Evolutionary conservation across 331 rosid genomes (phyloP).

Genomic region (Quercus lobata): DNA sequence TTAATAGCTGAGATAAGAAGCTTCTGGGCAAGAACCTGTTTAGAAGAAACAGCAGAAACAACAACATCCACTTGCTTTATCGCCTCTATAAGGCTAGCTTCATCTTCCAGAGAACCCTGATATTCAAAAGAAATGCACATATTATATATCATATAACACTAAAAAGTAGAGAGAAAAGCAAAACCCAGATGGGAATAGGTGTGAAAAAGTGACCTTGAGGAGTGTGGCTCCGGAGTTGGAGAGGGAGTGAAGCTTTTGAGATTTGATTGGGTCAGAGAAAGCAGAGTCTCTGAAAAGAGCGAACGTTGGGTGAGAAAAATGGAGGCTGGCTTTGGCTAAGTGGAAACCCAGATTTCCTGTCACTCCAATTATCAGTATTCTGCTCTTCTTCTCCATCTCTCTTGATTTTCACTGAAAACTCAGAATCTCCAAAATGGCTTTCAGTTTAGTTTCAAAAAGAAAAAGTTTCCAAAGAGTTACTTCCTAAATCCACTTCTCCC

Average conservation of each 20-base stretch:
- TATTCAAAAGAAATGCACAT: background rate
- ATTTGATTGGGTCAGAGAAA: conserved; percentile 45
- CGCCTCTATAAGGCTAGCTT: conserved; percentile 53
- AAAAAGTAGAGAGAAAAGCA: background rate
- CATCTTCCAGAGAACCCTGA: conserved; percentile 77
- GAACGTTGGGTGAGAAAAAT: conserved; percentile 67
- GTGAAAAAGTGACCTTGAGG: conserved; percentile 31
- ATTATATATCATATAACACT: background rate
- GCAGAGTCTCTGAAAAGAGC: conserved; percentile 57
- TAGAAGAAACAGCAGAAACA: conserved; percentile 61
- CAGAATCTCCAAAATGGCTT: no score
- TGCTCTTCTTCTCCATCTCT: conserved; percentile 47
- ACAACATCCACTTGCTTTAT: conserved; percentile 73
- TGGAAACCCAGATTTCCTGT: conserved; percentile 56
- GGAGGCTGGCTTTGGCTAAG: conserved; percentile 55
- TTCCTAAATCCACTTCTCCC: no score
- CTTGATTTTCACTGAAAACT: background rate
- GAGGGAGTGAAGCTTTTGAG: conserved; percentile 46
- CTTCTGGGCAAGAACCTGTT: conserved; percentile 47
- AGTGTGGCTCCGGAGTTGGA: conserved; percentile 53
- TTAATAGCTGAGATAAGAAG: conserved; percentile 60
- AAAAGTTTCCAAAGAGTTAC: no score
- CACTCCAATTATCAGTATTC: conserved; percentile 63
- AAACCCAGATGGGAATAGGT: background rate
- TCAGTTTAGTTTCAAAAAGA: no score